Percentiles rank a stretch among this genome's conserved stretches.
Conservation (phyloP, 1,139 yeast species). For the Pichia sp. region DNA sequence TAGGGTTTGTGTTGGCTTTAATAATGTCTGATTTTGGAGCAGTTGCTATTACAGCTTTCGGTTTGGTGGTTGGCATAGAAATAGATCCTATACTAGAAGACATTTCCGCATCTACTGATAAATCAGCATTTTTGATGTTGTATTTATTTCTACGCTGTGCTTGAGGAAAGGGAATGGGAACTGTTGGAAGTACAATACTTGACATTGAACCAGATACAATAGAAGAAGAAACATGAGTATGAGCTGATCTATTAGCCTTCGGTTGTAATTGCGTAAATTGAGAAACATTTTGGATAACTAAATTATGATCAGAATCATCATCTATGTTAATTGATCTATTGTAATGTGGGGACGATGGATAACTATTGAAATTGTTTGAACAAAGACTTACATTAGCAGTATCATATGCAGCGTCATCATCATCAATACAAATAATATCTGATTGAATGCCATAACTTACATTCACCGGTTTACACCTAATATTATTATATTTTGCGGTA, state of each 20-base stretch:
- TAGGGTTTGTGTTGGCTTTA: background rate
- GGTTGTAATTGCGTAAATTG: background rate
- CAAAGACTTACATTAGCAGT: too few species aligned
- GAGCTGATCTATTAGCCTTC: background rate
- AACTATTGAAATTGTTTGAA: background rate
- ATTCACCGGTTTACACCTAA: background rate
- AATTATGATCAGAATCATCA: background rate
- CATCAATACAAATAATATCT: constrained; percentile 3
- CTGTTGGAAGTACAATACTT: too few species aligned
- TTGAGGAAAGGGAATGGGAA: too few species aligned
- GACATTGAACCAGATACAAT: background rate
- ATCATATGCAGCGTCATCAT: background rate
- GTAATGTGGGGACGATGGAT: constrained; percentile 6
- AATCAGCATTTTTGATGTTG: background rate
- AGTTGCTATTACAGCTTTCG: background rate
- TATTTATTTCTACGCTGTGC: too few species aligned
- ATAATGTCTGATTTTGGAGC: background rate
- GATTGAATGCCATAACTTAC: background rate
- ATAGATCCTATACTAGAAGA: background rate
- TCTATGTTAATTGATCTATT: background rate
- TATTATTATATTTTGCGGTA: background rate
- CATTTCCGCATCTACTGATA: background rate
- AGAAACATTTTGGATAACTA: background rate
- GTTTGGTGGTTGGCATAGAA: background rate
- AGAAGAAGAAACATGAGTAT: background rate